Evolutionary conservation across 768 basidiomycete genomes (phyloP).

Genomic region (Suillus lakei): DNA sequence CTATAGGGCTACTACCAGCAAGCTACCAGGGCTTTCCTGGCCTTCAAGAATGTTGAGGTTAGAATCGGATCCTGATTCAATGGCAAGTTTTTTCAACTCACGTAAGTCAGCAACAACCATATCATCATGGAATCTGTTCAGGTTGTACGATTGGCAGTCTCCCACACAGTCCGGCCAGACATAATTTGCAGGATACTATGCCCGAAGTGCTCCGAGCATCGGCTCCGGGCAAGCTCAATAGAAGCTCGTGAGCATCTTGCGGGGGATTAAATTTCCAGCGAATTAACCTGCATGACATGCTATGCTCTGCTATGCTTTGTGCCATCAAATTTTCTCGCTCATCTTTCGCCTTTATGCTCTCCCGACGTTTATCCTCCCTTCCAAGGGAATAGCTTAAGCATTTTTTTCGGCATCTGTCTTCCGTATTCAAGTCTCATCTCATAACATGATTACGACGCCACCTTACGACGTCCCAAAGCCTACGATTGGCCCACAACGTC

Average conservation of each 20-base stretch:
- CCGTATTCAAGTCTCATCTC: background rate
- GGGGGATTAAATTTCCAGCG: conserved; percentile 4
- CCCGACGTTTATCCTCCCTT: conserved; percentile 10
- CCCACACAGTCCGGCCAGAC: background rate
- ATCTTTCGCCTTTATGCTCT: conserved; percentile 5
- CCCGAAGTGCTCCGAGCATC: background rate
- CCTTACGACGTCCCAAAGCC: conserved; percentile 6
- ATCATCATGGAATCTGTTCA: background rate
- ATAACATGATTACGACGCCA: background rate
- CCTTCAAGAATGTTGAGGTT: background rate
- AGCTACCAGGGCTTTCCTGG: too few relatives aligned
- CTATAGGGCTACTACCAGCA: background rate
- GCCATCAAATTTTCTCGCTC: background rate
- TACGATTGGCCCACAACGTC: conserved; percentile 7
- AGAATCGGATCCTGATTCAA: background rate
- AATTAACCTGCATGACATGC: background rate
- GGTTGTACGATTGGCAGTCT: background rate
- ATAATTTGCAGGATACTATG: background rate
- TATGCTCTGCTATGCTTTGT: conserved; percentile 5
- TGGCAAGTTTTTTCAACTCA: background rate
- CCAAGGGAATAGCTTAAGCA: background rate
- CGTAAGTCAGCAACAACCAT: background rate
- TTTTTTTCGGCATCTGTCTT: background rate
- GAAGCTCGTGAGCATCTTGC: background rate
- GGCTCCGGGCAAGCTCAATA: background rate